phyloP scores from a whole-genome alignment of 2,329 filamentous ascomycete species.

The Fusarium annulatum region DNA sequence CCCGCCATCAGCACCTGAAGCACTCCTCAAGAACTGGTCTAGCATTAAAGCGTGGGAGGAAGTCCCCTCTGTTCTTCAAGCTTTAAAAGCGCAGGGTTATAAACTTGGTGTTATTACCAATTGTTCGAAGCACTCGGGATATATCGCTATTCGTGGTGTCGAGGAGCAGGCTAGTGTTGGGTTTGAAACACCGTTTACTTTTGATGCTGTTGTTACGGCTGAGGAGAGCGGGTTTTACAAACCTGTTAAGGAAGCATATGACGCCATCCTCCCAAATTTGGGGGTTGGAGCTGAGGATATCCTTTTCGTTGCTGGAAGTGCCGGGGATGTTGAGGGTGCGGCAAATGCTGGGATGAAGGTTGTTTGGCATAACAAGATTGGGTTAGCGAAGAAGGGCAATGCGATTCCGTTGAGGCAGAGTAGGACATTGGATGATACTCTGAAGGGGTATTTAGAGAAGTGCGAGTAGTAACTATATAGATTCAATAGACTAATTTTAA shows the following conservation, averaged over 20 bases:
- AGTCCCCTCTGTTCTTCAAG: slow-evolving; percentile 24
- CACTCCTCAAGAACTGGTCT: slow-evolving; percentile 46
- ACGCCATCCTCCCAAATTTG: slow-evolving; percentile 44
- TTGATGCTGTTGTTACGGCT: slow-evolving; percentile 51
- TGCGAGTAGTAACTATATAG: not conserved
- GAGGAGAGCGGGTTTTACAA: slow-evolving; percentile 56
- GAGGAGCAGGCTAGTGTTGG: slow-evolving; percentile 15
- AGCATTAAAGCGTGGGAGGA: slow-evolving; percentile 45
- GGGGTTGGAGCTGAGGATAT: slow-evolving; percentile 43
- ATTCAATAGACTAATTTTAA: no score
- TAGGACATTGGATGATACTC: not conserved
- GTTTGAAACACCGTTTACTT: slow-evolving; percentile 31
- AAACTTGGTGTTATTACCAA: slow-evolving; percentile 53
- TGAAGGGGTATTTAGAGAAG: not conserved
- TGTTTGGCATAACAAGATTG: slow-evolving; percentile 53
- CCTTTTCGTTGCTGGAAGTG: slow-evolving; percentile 54
- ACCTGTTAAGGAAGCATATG: slow-evolving; percentile 49
- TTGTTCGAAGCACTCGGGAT: slow-evolving; percentile 49
- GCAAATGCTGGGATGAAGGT: slow-evolving; percentile 53
- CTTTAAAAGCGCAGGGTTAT: slow-evolving; percentile 45
- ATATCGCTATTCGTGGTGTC: slow-evolving; percentile 26
- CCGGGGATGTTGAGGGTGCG: slow-evolving; percentile 54
- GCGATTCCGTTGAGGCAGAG: slow-evolving; percentile 19
- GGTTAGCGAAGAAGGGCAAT: slow-evolving; percentile 43
- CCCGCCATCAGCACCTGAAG: slow-evolving; percentile 42